Evolutionary conservation across 768 basidiomycete species (phyloP), one percentile per base, ranked within the genome.

Genomic region (Tulasnella sp.): DNA sequence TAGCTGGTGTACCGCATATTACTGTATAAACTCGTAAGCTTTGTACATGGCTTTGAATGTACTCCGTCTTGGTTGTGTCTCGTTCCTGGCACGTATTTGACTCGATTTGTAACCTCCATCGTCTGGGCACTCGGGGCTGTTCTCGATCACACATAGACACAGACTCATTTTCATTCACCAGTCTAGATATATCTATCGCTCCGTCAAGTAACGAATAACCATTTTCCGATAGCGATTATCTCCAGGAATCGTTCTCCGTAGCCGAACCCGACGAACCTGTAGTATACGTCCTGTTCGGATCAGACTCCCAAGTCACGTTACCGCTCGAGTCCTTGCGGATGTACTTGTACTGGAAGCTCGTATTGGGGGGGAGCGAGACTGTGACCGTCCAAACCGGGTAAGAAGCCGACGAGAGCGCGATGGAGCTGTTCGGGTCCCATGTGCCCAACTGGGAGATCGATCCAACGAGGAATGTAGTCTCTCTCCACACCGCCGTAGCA

Each of bases 291-390:
- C 88, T 84, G 78, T 90, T 89, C 2, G 89, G 89, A 78, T 89
- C 88, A 0, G 87, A 87, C 80, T 91, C 90, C 89, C 89, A 90
- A 9, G 84, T 83, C 68, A 91, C 84, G 12, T 80, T 79, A 3
- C 87, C 89, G 72, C 88, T 88, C 80, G 84, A 82, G 73, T 86
- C 86, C 80, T 88, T 89, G 36, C 88, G 82, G 79, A 91, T 88
- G 81, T 90, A 93, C 82, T 93, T 93, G 86, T 91, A 93, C 81
- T 91, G 83, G 74, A 93, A 84, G 64, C 79, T 78, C 1, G 88
- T 86, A 79, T 82, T 86, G 22, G 86, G 82, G 1, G 89, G 88
- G 0, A 91, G 79, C n/a, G 82, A 81, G 6, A 89, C 82, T 0
- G 86, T 86, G 22, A 85, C 77, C 37, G 7, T 72, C 77, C 78